Evolutionary conservation across 177 flowering plant genomes (phyloP), one percentile per base, ranked within the genome.

Genomic region (Vitis hybrid): DNA sequence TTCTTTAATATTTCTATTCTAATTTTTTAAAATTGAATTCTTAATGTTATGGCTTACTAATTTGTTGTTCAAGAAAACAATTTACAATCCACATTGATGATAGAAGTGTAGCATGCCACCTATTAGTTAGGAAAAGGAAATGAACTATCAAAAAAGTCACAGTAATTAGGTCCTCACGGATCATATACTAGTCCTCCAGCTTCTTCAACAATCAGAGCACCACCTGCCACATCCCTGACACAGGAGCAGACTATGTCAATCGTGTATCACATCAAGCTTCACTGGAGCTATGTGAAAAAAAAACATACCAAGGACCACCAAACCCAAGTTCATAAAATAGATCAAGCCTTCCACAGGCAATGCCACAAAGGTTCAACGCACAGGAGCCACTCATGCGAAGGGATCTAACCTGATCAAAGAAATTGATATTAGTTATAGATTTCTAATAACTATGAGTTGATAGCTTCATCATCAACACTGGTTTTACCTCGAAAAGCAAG

Each of bases 161-260:
- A 33, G 7, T 33, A n/a, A 65, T 51, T 16, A 50, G 49, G 65
- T 51, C 69, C 97, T 88, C 82, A 96, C 99, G 98, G 99, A 80
- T 96, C 99, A 84, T 77, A 94, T 16, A 94, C 84, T 52, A 81
- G 68, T 31, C 99, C 98, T 67, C 99, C 99, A 52, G 99, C 99
- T 87, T 96, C 99, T 80, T 70, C 76, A 31, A 96, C 93, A 68
- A 96, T 94, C 31, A 96, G 89, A 77, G 81, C 93, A 52, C 98
- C 98, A 69, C 83, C 98, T n/a, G 99, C 96, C 15, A 94, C 92
- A 85, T 96, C 97, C 99, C 98, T 95, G 88, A 49, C 3, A 63
- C 6, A 62, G 12, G 29, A 74, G 49, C 62, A 56, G 56, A 71
- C 31, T 1, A 65, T 51, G 62, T 65, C 31, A 63, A 69, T 56